A percentile compares a stretch with the other conserved stretches of the same genome.
Conservation (phyloP, 1,284 basidiomycete genomes). For the Fistulina hepatica region DNA sequence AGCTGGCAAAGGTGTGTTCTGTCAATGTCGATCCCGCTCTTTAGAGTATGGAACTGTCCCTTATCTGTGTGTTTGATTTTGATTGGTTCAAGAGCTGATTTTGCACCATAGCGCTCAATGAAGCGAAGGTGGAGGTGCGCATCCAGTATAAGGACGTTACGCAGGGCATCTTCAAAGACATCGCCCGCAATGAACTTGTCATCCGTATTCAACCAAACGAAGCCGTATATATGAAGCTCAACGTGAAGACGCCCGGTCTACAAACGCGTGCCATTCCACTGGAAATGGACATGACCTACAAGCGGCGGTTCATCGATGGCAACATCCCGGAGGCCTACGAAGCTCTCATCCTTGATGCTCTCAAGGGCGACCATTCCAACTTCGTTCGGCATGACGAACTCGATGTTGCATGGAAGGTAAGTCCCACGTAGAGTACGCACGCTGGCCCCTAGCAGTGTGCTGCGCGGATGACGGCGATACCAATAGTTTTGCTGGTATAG, state of each 20-base stretch:
- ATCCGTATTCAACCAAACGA: constrained; percentile 92
- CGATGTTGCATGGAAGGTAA: constrained; percentile 89
- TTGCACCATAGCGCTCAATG: constrained; percentile 74
- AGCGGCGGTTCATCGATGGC: constrained; percentile 79
- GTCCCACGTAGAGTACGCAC: constrained; percentile 11
- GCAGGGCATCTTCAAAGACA: constrained; percentile 90
- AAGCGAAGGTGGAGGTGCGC: constrained; percentile 93
- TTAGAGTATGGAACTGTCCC: no score
- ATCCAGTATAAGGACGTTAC: constrained; percentile 96
- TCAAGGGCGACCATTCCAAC: constrained; percentile 84
- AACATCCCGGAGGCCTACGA: constrained; percentile 95
- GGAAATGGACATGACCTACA: constrained; percentile 96
- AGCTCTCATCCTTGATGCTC: constrained; percentile 80
- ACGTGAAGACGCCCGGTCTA: constrained; percentile 87
- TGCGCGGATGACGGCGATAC: not conserved
- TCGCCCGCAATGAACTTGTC: constrained; percentile 90
- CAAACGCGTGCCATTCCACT: constrained; percentile 82
- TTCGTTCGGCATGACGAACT: constrained; percentile 94
- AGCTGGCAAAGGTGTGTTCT: constrained; percentile 83
- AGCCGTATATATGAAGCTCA: constrained; percentile 91
- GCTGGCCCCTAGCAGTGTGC: not conserved
- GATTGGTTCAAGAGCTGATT: constrained; percentile 2
- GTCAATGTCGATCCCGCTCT: no score
- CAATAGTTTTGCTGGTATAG: constrained; percentile 28
- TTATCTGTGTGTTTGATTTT: no score